Conservation (phyloP, 345 rosid species). For the Pugionium dolabratum region DNA sequence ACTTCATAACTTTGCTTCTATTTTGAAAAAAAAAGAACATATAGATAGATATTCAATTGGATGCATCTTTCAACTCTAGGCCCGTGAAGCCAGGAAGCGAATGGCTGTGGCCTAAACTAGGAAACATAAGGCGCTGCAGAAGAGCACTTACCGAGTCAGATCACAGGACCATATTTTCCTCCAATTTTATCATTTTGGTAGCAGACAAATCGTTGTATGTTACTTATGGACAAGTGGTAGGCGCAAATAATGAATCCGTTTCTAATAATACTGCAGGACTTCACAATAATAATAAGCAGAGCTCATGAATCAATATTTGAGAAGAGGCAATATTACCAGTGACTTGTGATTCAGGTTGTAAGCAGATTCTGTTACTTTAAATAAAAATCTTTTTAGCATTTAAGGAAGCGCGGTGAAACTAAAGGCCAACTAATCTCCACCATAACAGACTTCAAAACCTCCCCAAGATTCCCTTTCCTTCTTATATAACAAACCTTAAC, state of each 20-base stretch:
- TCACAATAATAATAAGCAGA: no score
- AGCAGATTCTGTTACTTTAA: not conserved
- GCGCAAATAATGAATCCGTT: not conserved
- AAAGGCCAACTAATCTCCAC: not conserved
- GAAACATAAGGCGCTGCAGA: not conserved
- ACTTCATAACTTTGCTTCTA: constrained; percentile 9
- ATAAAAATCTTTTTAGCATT: not conserved
- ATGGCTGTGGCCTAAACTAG: constrained; percentile 25
- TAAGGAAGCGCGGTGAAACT: constrained; percentile 6
- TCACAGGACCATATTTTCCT: constrained; percentile 10
- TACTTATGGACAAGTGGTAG: constrained; percentile 3
- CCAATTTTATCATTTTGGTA: constrained; percentile 5
- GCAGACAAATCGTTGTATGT: constrained; percentile 11
- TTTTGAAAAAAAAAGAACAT: constrained; percentile 3
- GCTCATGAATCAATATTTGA: not conserved
- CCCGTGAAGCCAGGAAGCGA: constrained; percentile 31
- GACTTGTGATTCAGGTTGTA: constrained; percentile 1
- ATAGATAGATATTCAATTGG: not conserved
- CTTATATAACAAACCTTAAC: constrained; percentile 25
- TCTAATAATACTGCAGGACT: not conserved
- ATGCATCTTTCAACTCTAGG: constrained; percentile 25
- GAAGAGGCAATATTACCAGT: not conserved
- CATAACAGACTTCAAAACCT: constrained; percentile 25
- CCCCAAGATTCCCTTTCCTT: constrained; percentile 3
- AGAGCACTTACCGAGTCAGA: constrained; percentile 5